These are phyloP conservation scores for Malus sieversii DNA, from an alignment of 306 rosid species.

Conservation along the genomic window DNA sequence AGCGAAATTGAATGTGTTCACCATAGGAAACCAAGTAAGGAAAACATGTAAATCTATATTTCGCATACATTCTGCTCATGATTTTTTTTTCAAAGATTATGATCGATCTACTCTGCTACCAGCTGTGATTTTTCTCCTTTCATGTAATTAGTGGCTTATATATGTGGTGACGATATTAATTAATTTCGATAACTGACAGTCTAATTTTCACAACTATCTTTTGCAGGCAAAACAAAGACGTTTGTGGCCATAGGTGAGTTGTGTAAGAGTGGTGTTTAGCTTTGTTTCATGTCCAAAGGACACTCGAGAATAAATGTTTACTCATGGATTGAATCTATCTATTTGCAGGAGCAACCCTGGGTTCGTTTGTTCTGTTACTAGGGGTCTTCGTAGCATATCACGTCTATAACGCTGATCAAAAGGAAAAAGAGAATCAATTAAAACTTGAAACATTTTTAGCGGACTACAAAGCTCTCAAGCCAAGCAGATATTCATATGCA, in stretches of 20 bases:
- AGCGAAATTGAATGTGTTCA: neutral
- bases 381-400: neutral
- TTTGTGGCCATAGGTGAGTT: slow-evolving; percentile 20
- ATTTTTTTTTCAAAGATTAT: neutral
- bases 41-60: neutral
- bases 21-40: neutral
- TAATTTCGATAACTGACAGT: neutral
- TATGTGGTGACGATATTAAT: neutral
- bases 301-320: neutral
- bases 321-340: neutral
- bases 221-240: slow-evolving; percentile 12
- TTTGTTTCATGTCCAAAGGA: neutral
- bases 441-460: slow-evolving; percentile 27
- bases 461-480: slow-evolving; percentile 33
- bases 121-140: no score
- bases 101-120: no score
- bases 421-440: slow-evolving; percentile 9
- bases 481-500: slow-evolving; percentile 29
- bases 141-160: no score
- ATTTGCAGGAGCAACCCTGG: slow-evolving; percentile 21
- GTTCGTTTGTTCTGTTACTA: slow-evolving; percentile 4
- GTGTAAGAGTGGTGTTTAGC: neutral
- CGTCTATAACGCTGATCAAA: neutral
- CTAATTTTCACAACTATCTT: neutral
- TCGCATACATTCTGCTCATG: neutral